phyloP scores from a whole-genome alignment of 768 basidiomycete genomes.

The Gloeostereum incarnatum region DNA sequence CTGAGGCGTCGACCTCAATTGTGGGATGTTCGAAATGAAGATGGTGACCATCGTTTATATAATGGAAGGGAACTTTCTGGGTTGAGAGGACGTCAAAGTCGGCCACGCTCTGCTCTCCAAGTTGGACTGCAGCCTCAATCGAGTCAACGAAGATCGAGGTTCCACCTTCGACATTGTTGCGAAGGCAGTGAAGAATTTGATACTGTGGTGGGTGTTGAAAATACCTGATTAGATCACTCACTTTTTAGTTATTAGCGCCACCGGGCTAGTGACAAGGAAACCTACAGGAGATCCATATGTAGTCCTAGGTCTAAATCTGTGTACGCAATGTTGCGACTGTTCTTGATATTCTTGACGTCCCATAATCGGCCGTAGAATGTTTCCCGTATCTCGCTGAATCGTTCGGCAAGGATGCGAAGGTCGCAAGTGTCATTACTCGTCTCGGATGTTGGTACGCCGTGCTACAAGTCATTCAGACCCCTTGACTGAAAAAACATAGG shows the following conservation, averaged over 20 bases:
- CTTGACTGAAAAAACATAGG: background rate
- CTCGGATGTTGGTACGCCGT: slow-evolving; percentile 53
- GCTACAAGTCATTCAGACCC: slow-evolving; percentile 6
- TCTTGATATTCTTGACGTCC: slow-evolving; percentile 71
- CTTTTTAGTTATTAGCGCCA: background rate
- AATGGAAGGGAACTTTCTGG: slow-evolving; percentile 79
- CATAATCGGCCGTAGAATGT: slow-evolving; percentile 90
- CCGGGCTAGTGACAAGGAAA: slow-evolving; percentile 7
- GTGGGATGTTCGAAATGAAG: slow-evolving; percentile 66
- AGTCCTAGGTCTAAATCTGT: slow-evolving; percentile 83
- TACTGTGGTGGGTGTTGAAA: slow-evolving; percentile 87
- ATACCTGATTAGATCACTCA: slow-evolving; percentile 43
- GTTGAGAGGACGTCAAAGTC: slow-evolving; percentile 50
- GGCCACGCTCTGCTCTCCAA: slow-evolving; percentile 35
- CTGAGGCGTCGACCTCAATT: slow-evolving; percentile 44
- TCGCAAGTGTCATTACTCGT: slow-evolving; percentile 59
- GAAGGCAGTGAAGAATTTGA: slow-evolving; percentile 86
- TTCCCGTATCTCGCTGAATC: slow-evolving; percentile 67
- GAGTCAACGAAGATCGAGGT: slow-evolving; percentile 83
- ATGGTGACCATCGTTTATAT: slow-evolving; percentile 85
- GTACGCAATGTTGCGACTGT: slow-evolving; percentile 90
- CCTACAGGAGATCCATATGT: slow-evolving; percentile 90
- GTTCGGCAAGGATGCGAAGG: slow-evolving; percentile 50
- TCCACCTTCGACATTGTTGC: slow-evolving; percentile 79
- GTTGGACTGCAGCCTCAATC: slow-evolving; percentile 46